These are phyloP conservation scores for Ricinus communis DNA, from an alignment of 345 rosid genomes.

Conservation along the genomic window DNA sequence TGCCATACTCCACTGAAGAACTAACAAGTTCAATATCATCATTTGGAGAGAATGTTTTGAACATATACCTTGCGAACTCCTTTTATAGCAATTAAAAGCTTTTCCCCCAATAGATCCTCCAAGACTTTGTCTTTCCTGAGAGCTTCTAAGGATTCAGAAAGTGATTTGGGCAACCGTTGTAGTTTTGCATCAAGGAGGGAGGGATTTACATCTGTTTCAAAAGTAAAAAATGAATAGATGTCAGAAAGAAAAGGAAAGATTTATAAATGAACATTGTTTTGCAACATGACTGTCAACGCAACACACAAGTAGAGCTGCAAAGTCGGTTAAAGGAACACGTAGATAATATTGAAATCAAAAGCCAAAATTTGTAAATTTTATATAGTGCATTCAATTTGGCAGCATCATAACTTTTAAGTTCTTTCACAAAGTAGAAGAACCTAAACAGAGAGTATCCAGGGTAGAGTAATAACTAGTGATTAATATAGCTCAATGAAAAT, in stretches of 20 bases:
- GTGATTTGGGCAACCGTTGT: slow-evolving; percentile 69
- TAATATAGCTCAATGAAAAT: too few species aligned
- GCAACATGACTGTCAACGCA: too few species aligned
- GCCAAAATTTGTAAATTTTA: too few species aligned
- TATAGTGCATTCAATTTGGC: not conserved
- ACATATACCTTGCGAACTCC: slow-evolving; percentile 78
- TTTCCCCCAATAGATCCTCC: slow-evolving; percentile 64
- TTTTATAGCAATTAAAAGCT: slow-evolving; percentile 66
- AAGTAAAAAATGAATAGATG: not conserved
- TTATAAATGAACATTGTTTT: not conserved
- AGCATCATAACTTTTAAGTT: not conserved
- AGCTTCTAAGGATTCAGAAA: slow-evolving; percentile 71
- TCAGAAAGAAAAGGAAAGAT: not conserved
- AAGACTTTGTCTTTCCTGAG: slow-evolving; percentile 52
- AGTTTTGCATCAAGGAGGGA: slow-evolving; percentile 47
- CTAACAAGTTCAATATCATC: not conserved
- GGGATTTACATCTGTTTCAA: slow-evolving; percentile 64
- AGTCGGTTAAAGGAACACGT: too few species aligned
- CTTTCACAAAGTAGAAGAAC: not conserved
- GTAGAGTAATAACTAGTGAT: not conserved
- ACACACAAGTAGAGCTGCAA: too few species aligned
- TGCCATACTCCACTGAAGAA: too few species aligned
- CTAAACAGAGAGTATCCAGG: not conserved
- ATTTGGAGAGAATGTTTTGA: not conserved
- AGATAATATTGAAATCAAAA: too few species aligned